These are phyloP conservation scores for Hordeum pubiflorum DNA, from an alignment of 202 grass and related monocot genomes.

Conservation along the genomic window DNA sequence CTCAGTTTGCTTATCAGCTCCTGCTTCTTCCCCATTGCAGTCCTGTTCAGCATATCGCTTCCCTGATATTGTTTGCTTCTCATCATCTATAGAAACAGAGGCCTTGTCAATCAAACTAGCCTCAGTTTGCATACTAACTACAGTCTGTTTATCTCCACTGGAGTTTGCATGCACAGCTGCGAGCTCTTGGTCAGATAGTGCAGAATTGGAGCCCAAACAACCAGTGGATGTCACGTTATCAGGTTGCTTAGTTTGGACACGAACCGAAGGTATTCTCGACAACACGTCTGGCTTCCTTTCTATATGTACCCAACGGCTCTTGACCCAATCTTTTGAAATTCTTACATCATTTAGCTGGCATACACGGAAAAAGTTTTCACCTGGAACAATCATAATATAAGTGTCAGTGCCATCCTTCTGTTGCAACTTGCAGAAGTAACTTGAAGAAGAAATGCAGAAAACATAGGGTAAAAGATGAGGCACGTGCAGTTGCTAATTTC, in stretches of 20 bases:
- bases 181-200: constrained; percentile 45
- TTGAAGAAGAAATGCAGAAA: constrained; percentile 3
- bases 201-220: constrained; percentile 41
- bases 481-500: neutral
- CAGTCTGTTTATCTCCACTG: constrained; percentile 3
- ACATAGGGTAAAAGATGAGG: neutral
- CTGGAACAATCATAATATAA: constrained; percentile 38
- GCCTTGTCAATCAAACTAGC: constrained; percentile 29
- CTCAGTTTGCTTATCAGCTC: constrained; percentile 23
- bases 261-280: constrained; percentile 46
- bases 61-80: constrained; percentile 40
- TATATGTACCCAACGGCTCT: constrained; percentile 61
- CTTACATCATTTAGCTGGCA: constrained; percentile 60
- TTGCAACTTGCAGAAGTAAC: neutral
- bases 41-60: constrained; percentile 27
- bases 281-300: constrained; percentile 49
- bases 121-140: constrained; percentile 23
- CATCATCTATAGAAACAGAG: constrained; percentile 13
- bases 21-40: constrained; percentile 13
- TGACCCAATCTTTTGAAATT: constrained; percentile 89
- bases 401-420: constrained; percentile 13
- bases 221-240: constrained; percentile 23
- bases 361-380: constrained; percentile 60
- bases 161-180: constrained; percentile 28
- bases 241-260: constrained; percentile 28